A percentile compares a stretch with the other conserved stretches of the same genome.
These are phyloP conservation scores for Colletotrichum coccodes DNA, from an alignment of 2,329 filamentous ascomycete genomes.

Conservation along the genomic window DNA sequence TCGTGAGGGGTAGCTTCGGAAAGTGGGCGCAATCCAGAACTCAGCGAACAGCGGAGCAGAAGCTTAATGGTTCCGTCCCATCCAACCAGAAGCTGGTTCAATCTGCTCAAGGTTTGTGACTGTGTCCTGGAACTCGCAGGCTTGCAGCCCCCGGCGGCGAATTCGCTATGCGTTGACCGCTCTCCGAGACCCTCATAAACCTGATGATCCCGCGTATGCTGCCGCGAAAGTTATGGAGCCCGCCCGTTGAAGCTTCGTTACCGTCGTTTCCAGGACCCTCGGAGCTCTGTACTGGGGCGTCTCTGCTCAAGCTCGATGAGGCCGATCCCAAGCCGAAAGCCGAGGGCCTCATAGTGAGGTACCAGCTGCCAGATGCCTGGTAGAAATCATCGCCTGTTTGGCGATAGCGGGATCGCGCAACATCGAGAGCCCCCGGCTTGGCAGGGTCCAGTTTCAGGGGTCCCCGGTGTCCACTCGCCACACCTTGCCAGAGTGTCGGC, in stretches of 20 bases:
- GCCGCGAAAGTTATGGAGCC: neutral
- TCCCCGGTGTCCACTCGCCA: neutral
- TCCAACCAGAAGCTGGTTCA: neutral
- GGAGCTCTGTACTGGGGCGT: neutral
- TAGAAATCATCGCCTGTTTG: slow-evolving; percentile 11
- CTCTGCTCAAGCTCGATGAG: neutral
- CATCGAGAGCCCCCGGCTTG: slow-evolving; percentile 15
- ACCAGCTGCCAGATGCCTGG: neutral
- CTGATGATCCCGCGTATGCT: neutral
- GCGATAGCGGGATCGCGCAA: slow-evolving; percentile 24
- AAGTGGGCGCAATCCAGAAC: no score
- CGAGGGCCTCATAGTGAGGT: neutral
- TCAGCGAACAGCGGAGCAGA: no score
- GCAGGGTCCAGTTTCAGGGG: slow-evolving; percentile 32
- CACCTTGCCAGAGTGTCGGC: neutral
- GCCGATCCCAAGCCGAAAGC: neutral
- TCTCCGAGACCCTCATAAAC: neutral
- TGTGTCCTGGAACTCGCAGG: slow-evolving; percentile 5
- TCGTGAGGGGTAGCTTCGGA: slow-evolving; percentile 11
- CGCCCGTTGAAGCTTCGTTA: neutral
- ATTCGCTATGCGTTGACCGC: neutral
- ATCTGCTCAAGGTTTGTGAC: neutral
- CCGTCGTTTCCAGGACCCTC: neutral
- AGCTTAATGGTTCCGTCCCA: neutral
- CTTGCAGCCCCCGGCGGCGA: neutral